Evolutionary conservation across 805 yeast species (phyloP), one percentile per base, ranked within the genome.

Genomic region (Zygoascus ofunaensis): DNA sequence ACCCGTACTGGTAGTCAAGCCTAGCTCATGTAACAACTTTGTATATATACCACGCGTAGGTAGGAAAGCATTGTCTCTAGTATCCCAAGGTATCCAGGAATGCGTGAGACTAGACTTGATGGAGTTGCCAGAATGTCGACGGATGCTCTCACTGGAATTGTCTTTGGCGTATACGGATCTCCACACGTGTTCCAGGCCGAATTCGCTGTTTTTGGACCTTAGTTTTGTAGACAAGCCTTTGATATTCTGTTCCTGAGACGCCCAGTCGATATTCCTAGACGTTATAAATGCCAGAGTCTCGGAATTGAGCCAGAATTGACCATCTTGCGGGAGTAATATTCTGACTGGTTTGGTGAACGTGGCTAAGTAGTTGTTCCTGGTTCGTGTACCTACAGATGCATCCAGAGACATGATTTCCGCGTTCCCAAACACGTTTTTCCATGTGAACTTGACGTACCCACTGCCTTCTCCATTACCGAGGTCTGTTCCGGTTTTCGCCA

Each of bases 391-490:
- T 21, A 73, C 64, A 4, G 79, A 78, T 45, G 76, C 71, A 48
- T 79, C 79, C 14, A 79, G 48, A 14, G 73, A 65, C 14, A 82
- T 53, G 4, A 65, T 64, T 57, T 82, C 89, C 14, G 83, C 87
- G n/a, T 80, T 81, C 3, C 84, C 87, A 51, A 80, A 72, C 5
- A 74, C 64, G 55, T 81, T 81, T 37, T 71, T 61, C 47, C 70
- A 67, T 60, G 79, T 87, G 45, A 89, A 76, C 26, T 85, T 80
- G 39, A 87, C 71, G 57, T 89, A 87, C 1, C 97, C 97, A 58
- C 85, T 92, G 24, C 97, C 98, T 66, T 92, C 97, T 26, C 95
- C 95, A 58, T 92, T 90, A 1, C 97, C 97, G 5, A 92, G 76
- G 61, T 87, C 89, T 1, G 97, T 92, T 3, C 99, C 99, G 1